Percentiles rank a stretch among this genome's conserved stretches.
Conservation (phyloP, 2,329 filamentous ascomycete genomes). For the Aspergillus spinulosporus region DNA sequence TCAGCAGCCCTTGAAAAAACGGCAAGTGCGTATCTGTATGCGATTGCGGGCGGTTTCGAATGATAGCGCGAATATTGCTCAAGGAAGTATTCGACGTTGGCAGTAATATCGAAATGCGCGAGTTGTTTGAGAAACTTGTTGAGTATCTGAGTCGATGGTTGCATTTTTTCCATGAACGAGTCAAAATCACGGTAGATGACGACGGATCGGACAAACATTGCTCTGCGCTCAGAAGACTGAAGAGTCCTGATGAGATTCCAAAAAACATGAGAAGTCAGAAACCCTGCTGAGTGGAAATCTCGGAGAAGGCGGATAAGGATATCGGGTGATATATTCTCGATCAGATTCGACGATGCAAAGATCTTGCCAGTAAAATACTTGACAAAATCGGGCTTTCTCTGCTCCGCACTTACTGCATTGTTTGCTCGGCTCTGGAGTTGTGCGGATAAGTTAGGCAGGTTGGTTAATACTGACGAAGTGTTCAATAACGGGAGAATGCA, state of each 20-base stretch:
- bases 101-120: constrained; percentile 34
- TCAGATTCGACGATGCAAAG: constrained; percentile 27
- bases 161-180: constrained; percentile 29
- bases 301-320: constrained; percentile 34
- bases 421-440: constrained; percentile 17
- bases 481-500: constrained; percentile 19
- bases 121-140: constrained; percentile 28
- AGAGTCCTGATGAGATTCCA: constrained; percentile 32
- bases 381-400: constrained; percentile 17
- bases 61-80: constrained; percentile 41
- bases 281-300: constrained; percentile 25
- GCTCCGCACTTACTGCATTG: not conserved
- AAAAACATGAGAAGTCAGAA: constrained; percentile 31
- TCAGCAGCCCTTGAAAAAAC: constrained; percentile 52
- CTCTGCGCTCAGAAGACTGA: constrained; percentile 28
- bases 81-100: constrained; percentile 43
- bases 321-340: constrained; percentile 31
- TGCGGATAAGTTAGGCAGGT: constrained; percentile 26
- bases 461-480: constrained; percentile 20
- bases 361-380: constrained; percentile 29
- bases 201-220: constrained; percentile 33
- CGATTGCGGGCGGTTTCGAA: constrained; percentile 31
- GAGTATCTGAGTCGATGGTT: constrained; percentile 26
- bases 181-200: constrained; percentile 46
- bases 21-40: constrained; percentile 41